phyloP scores from a whole-genome alignment of 2,329 filamentous ascomycete genomes.

The Fusarium agapanthi region DNA sequence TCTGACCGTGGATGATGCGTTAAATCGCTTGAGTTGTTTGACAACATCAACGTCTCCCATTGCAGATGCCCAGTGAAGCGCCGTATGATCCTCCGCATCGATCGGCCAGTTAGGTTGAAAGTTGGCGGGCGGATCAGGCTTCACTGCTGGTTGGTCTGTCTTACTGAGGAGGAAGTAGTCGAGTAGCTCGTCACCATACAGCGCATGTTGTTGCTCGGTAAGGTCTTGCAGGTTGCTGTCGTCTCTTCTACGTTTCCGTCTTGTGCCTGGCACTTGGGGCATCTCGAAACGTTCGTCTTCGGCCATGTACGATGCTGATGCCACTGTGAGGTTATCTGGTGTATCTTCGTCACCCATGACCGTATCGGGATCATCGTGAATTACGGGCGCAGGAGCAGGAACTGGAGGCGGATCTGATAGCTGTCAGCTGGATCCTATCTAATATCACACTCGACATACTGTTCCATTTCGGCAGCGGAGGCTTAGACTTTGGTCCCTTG shows the following conservation, averaged over 20 bases:
- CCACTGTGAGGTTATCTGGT: slow-evolving; percentile 82
- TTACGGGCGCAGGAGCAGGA: slow-evolving; percentile 33
- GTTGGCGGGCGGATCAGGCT: slow-evolving; percentile 81
- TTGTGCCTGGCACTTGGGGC: slow-evolving; percentile 68
- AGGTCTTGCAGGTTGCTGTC: slow-evolving; percentile 65
- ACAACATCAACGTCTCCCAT: slow-evolving; percentile 97
- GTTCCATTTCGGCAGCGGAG: slow-evolving; percentile 67
- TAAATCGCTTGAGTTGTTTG: slow-evolving; percentile 83
- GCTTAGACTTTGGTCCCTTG: slow-evolving; percentile 69
- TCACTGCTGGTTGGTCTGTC: slow-evolving; percentile 76
- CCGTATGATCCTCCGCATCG: slow-evolving; percentile 90
- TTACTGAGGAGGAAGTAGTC: slow-evolving; percentile 95
- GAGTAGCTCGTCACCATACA: slow-evolving; percentile 91
- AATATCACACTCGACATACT: slow-evolving; percentile 33
- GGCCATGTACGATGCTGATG: slow-evolving; percentile 84
- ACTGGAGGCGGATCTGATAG: slow-evolving; percentile 35
- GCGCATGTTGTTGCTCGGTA: slow-evolving; percentile 83
- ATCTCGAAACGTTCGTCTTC: slow-evolving; percentile 82
- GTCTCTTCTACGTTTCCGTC: slow-evolving; percentile 80
- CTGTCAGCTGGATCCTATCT: slow-evolving; percentile 11
- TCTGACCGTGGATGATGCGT: slow-evolving; percentile 75
- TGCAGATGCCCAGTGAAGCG: slow-evolving; percentile 94
- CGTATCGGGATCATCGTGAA: slow-evolving; percentile 68
- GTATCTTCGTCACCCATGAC: slow-evolving; percentile 80
- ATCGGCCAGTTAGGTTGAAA: slow-evolving; percentile 94